Evolutionary conservation across 2,329 filamentous ascomycete genomes (phyloP).

Genomic region (Paraphaeosphaeria minitans): DNA sequence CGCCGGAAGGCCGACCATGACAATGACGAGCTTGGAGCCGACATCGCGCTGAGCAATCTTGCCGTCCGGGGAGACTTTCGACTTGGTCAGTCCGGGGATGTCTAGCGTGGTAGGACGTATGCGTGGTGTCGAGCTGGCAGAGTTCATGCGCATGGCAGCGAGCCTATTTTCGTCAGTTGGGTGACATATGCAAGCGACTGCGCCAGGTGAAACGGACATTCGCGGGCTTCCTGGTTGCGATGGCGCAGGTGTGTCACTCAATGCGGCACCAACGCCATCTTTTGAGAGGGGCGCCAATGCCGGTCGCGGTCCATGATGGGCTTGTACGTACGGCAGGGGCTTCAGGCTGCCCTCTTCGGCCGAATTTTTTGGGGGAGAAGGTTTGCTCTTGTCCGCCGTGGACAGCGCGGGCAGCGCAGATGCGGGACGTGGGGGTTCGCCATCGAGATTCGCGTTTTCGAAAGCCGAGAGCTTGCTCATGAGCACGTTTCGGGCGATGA

Average conservation of each 20-base stretch:
- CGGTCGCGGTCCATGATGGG: conserved; percentile 23
- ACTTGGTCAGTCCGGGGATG: conserved; percentile 94
- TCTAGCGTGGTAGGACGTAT: conserved; percentile 93
- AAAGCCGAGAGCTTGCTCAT: conserved; percentile 49
- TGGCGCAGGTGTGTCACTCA: conserved; percentile 67
- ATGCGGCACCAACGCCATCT: conserved; percentile 57
- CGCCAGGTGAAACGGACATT: conserved; percentile 55
- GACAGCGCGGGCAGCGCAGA: conserved; percentile 24
- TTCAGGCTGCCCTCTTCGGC: conserved; percentile 38
- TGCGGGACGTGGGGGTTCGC: conserved; percentile 27
- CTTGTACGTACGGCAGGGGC: conserved; percentile 28
- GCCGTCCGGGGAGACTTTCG: conserved; percentile 92
- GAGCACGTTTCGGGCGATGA: conserved; percentile 57
- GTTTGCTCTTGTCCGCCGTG: conserved; percentile 8
- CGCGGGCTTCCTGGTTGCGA: conserved; percentile 67
- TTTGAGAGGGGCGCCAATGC: conserved; percentile 21
- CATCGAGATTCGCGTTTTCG: conserved; percentile 27
- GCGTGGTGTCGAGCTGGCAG: conserved; percentile 76
- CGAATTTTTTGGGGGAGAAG: conserved; percentile 26
- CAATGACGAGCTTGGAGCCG: conserved; percentile 92
- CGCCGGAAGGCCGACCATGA: conserved; percentile 97
- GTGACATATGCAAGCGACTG: conserved; percentile 10
- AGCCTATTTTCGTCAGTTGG: conserved; percentile 55
- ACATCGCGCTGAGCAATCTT: conserved; percentile 93
- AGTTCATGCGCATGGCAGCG: conserved; percentile 70